Base-by-base conservation (phyloP, 163 green algal species). In the Chlamydomonas reinhardtii region DNA sequence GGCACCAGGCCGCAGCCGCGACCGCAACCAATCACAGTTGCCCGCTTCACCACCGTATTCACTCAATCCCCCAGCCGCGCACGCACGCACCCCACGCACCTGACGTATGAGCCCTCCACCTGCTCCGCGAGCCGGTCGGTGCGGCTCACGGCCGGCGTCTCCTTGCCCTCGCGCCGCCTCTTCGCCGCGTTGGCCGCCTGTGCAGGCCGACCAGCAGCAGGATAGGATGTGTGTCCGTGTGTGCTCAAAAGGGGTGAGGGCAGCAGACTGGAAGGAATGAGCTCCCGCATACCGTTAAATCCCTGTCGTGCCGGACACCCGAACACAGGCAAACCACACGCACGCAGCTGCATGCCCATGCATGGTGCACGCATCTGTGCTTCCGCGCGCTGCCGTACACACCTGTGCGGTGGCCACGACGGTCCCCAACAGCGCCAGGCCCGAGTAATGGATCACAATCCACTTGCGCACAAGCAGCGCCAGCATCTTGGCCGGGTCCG, bases 401-500 rank as follows among this genome's bases (percentile, higher is more conserved):
- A 34, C n/a, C 35, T 17, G 19, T 37, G 24, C 39, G 69, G 68
- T 86, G 27, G 69, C 54, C 6, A 24, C 69, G 25, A 86, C 27
- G 5, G 79, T 86, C 24, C 68, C 68, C 32, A 78, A 9, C 68
- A 86, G 54, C 32, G 68, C 69, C 29, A 86, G 52, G 0, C 79
- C 79, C 15, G 69, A 86, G 66, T 78, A 86, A 19, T 78, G 52
- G 1, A 78, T 15, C 4, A 86, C 15, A 15, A 86, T 11, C 79
- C 79, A 85, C 32, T 85, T 85, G 66, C 78, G 66, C 31, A 6
- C 20, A 43, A 85, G 78, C 48, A 85, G 48, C 64, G 52, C 8
- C 39, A 66, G n/a, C 77, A 69, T 19, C 19, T 14, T 2, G 5
- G 29, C 27, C 3, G n/a, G 39, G 22, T 52, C 64, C 11, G 11